phyloP scores from a whole-genome alignment of 345 rosid genomes.

The Hirschfeldia incana region DNA sequence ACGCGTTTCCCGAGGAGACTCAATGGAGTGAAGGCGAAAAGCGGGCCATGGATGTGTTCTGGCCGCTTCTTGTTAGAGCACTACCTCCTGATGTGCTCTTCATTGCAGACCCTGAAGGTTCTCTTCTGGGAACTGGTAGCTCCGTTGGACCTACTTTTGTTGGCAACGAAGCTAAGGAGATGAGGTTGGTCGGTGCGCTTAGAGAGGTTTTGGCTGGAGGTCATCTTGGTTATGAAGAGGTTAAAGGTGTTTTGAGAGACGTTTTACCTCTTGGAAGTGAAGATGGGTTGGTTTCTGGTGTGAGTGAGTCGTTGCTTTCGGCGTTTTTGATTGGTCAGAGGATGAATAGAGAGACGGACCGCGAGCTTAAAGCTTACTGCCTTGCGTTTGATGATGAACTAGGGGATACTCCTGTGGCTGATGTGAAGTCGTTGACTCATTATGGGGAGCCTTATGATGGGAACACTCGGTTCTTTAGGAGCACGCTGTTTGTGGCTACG shows the following conservation, averaged over 20 bases:
- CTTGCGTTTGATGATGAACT: constrained; percentile 94
- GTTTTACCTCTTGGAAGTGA: constrained; percentile 69
- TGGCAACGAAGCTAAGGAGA: constrained; percentile 70
- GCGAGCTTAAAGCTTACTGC: constrained; percentile 96
- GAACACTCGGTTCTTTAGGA: constrained; percentile 85
- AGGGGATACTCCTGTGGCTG: constrained; percentile 86
- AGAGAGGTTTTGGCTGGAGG: constrained; percentile 97
- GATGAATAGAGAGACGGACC: constrained; percentile 93
- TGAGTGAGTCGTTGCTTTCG: constrained; percentile 82
- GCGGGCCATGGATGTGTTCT: constrained; percentile 66
- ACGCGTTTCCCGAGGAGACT: constrained; percentile 85
- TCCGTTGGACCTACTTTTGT: constrained; percentile 76
- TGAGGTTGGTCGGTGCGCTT: constrained; percentile 94
- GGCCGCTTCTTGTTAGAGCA: constrained; percentile 72
- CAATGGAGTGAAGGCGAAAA: constrained; percentile 97
- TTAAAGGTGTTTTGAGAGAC: constrained; percentile 81
- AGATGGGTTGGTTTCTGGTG: constrained; percentile 53
- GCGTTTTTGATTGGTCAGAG: constrained; percentile 98
- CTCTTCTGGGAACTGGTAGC: constrained; percentile 71
- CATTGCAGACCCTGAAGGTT: constrained; percentile 94
- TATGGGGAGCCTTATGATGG: constrained; percentile 99
- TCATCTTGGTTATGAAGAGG: constrained; percentile 93
- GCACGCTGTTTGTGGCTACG: constrained; percentile 85
- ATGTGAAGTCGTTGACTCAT: constrained; percentile 92
- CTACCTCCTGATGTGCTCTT: constrained; percentile 85